These are phyloP conservation scores for Ogataea pilisensis DNA, from an alignment of 805 yeast genomes.

Conservation along the genomic window DNA sequence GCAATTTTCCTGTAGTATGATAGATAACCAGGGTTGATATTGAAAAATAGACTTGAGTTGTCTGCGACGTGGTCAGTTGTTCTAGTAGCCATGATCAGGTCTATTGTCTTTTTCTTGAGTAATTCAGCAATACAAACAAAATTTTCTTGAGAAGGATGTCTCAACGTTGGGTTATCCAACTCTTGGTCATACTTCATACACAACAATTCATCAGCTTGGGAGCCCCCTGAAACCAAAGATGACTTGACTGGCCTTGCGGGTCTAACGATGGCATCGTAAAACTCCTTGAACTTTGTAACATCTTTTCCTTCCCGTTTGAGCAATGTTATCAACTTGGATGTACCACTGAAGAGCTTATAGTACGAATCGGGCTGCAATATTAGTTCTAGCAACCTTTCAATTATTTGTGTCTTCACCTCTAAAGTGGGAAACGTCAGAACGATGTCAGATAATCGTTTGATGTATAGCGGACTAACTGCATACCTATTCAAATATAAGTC, in stretches of 20 bases:
- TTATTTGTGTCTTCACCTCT: constrained; percentile 1
- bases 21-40: constrained; percentile 17
- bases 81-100: constrained; percentile 15
- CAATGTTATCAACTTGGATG: constrained; percentile 9
- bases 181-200: constrained; percentile 10
- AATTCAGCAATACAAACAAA: constrained; percentile 12
- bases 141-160: constrained; percentile 3
- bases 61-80: constrained; percentile 20
- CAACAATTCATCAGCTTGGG: too few relatives aligned
- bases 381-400: constrained; percentile 12
- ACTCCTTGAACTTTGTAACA: constrained; percentile 6
- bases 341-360: constrained; percentile 14
- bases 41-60: constrained; percentile 15
- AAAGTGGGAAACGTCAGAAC: constrained; percentile 10
- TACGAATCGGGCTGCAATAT: constrained; percentile 10
- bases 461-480: constrained; percentile 15
- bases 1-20: constrained; percentile 9
- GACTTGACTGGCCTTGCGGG: constrained; percentile 1
- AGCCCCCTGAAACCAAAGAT: constrained; percentile 4
- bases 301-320: constrained; percentile 5
- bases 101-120: constrained; percentile 9
- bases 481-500: constrained; percentile 11
- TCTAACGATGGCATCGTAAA: constrained; percentile 6
- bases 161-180: constrained; percentile 4
- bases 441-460: constrained; percentile 18